Base-by-base conservation (phyloP, 371 early-diverging fungal species). In the Lichtheimia hyalospora region DNA sequence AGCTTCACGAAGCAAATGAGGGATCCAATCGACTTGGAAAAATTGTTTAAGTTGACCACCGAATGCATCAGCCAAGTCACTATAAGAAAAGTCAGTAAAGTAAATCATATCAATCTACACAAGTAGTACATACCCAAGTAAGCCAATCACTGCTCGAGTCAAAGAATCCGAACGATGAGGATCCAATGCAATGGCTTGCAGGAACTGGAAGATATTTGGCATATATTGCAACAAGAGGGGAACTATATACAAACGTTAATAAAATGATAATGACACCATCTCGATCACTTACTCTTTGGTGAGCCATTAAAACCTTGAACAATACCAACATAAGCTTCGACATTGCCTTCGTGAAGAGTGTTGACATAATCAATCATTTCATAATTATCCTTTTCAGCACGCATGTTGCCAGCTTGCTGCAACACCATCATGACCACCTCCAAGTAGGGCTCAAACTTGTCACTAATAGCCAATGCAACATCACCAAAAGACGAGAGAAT, bases 401-500 rank as follows among this genome's bases (percentile, higher is more conserved):
- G 81, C 75, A 90, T 84, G 44, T 68, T 70, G 68, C 88, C 84
- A 4, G 95, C 96, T 60, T 95, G 93, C 48, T 85, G 80, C 43
- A 98, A 84, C n/a, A 95, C 89, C 63, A 74, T 77, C 92, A 96
- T 92, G 43, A 90, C 83, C 7, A 90, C 82, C 27, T 88, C 87
- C 25, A 97, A 66, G 72, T 92, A 98, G 16, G 74, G 71, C 53
- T 87, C 90, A 72, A 98, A 99, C 52, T 85, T 72, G 15, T 85
- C 91, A 41, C 95, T 94, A 60, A 99, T 90, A 3, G 98, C 96
- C 54, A 97, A 74, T 2, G 99, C 96, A 66, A 99, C 91, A 78
- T 99, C 99, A 51, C 99, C 99, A 81, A 99, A 95, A 75, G 91
- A 90, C 1, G 96, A 90, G 13, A 99, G 85, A 58, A 96, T 95